Evolutionary conservation across 805 yeast species (phyloP).

Genomic region (Schwanniomyces yamadae): DNA sequence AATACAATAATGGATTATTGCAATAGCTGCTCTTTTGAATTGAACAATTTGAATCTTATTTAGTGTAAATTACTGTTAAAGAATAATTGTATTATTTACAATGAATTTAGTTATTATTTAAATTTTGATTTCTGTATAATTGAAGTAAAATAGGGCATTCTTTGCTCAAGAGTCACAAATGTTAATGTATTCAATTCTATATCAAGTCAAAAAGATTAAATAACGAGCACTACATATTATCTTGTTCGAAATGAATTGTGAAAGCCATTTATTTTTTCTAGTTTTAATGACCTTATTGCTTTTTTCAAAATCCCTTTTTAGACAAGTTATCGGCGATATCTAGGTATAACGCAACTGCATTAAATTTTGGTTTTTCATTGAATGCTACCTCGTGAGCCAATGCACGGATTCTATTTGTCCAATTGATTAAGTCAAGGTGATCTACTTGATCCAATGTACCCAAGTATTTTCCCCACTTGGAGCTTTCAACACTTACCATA

Average conservation of each 20-base stretch:
- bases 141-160: too few species aligned
- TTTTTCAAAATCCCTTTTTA: conserved; percentile 49
- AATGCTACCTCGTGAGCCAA: conserved; percentile 28
- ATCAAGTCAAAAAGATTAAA: too few species aligned
- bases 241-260: too few species aligned
- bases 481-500: conserved; percentile 71
- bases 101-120: too few species aligned
- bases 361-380: conserved; percentile 44
- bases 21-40: conserved; percentile 21
- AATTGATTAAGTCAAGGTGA: conserved; percentile 82
- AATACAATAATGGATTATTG: conserved; percentile 23
- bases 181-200: too few species aligned
- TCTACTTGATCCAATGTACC: conserved; percentile 80
- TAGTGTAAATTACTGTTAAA: neutral
- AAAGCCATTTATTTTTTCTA: too few species aligned
- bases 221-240: too few species aligned
- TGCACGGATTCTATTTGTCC: conserved; percentile 59
- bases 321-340: conserved; percentile 66
- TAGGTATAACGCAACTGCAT: conserved; percentile 68
- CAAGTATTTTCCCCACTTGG: conserved; percentile 80
- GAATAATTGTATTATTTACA: too few species aligned
- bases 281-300: too few species aligned
- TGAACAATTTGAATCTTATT: conserved; percentile 4
- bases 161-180: too few species aligned
- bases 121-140: too few species aligned